phyloP scores from a whole-genome alignment of 257 asterid genomes.

The Petunia secreta region DNA sequence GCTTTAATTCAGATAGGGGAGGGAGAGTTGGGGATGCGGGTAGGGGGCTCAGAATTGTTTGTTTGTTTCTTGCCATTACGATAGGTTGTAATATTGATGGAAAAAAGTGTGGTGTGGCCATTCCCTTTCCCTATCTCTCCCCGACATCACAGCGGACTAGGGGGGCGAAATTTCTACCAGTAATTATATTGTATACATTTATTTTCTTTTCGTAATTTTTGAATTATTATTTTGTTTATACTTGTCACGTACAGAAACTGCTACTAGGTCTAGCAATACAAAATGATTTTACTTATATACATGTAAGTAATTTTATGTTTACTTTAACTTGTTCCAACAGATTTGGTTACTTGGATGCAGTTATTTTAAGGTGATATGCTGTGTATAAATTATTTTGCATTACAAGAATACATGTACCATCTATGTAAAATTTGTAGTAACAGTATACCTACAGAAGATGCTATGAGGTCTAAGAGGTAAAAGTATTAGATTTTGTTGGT shows the following conservation, averaged over 20 bases:
- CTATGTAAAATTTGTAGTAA: neutral
- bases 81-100: constrained; percentile 39
- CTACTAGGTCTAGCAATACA: neutral
- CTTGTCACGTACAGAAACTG: neutral
- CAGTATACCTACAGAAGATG: neutral
- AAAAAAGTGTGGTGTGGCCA: constrained; percentile 41
- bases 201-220: neutral
- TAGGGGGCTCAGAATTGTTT: constrained; percentile 6
- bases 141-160: constrained; percentile 49
- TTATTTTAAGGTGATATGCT: neutral
- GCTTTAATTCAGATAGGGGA: neutral
- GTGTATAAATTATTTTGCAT: neutral
- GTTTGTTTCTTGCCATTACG: constrained; percentile 27
- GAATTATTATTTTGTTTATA: neutral
- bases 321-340: neutral
- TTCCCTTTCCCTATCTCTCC: constrained; percentile 48
- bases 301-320: neutral
- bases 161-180: constrained; percentile 41
- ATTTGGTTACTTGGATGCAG: neutral
- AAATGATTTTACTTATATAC: neutral
- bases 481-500: constrained; percentile 6
- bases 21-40: constrained; percentile 22
- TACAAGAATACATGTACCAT: neutral
- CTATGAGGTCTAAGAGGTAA: neutral
- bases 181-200: neutral